Conservation (phyloP, 164 flowering plant species). For the Chimonanthus praecox region DNA sequence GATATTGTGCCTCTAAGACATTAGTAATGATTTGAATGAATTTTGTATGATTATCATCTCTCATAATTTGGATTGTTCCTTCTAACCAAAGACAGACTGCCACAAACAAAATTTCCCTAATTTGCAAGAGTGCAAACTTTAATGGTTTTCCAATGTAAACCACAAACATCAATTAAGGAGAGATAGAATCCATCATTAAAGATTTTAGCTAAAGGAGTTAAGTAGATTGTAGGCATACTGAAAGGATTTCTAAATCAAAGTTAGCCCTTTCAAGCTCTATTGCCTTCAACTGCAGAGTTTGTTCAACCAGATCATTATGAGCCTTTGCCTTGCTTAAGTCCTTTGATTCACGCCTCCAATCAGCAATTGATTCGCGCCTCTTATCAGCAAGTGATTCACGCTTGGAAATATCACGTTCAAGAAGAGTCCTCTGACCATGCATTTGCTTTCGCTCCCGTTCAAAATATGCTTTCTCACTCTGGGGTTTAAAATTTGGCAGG, state of each 20-base stretch:
- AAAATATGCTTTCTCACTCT: conserved; percentile 86
- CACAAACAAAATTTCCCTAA: no score
- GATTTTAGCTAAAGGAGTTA: neutral
- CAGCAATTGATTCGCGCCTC: conserved; percentile 64
- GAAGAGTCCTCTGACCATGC: conserved; percentile 65
- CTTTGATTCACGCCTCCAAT: conserved; percentile 33
- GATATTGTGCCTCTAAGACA: no score
- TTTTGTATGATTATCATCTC: no score
- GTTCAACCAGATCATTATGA: conserved; percentile 28
- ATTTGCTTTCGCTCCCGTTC: conserved; percentile 73
- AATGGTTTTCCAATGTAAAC: no score
- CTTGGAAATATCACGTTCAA: conserved; percentile 76
- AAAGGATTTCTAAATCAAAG: conserved; percentile 12
- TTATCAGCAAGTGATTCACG: conserved; percentile 60
- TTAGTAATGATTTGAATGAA: no score
- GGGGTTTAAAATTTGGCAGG: neutral
- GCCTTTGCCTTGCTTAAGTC: conserved; percentile 47
- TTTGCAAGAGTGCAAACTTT: no score
- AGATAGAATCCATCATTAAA: neutral
- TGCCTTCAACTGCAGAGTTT: conserved; percentile 41
- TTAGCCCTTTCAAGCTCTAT: conserved; percentile 9
- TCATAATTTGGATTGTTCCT: no score
- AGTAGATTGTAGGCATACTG: conserved; percentile 7
- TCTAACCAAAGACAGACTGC: no score
- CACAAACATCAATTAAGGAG: neutral